Evolutionary conservation across 2,329 filamentous ascomycete species (phyloP).

Genomic region (Colletotrichum chrysophilum): DNA sequence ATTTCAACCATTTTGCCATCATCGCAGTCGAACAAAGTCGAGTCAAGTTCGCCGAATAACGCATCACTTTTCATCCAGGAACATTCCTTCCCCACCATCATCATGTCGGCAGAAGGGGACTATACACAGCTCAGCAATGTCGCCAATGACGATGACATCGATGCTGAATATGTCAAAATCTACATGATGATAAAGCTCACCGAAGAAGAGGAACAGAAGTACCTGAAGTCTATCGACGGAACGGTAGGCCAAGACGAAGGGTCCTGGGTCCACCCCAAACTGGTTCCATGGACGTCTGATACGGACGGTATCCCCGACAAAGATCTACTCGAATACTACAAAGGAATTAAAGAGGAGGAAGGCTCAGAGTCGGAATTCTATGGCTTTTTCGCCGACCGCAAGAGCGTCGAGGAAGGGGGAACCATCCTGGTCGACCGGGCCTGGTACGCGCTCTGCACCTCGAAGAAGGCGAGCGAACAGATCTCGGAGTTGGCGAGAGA

Average conservation of each 20-base stretch:
- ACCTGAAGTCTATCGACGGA: neutral
- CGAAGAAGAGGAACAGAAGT: neutral
- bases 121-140: neutral
- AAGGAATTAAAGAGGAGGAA: neutral
- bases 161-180: neutral
- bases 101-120: neutral
- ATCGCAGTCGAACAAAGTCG: fast-evolving
- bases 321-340: neutral
- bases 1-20: fast-evolving
- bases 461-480: neutral
- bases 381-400: neutral
- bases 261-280: neutral
- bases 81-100: neutral
- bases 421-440: neutral
- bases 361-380: neutral
- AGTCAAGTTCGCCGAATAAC: neutral
- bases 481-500: neutral
- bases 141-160: neutral
- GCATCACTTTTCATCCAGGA: fast-evolving
- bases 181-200: neutral
- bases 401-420: neutral
- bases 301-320: neutral
- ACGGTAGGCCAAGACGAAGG: fast-evolving
- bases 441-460: neutral
- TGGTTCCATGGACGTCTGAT: neutral